Conservation (phyloP, 495 filamentous ascomycete species). For the Cetradonia linearis region DNA sequence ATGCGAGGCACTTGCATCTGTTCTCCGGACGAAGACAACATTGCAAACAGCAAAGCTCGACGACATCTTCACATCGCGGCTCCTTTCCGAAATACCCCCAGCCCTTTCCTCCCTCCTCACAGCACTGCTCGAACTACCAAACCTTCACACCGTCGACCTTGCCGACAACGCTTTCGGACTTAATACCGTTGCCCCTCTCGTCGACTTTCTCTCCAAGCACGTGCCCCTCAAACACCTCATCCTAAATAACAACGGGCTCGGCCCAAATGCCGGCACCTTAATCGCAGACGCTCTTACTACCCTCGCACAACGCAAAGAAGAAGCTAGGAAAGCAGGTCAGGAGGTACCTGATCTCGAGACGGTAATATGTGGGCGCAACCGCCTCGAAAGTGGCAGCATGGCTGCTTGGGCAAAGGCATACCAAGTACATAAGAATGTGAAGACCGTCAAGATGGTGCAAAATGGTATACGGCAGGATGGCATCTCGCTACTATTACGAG, state of each 20-base stretch:
- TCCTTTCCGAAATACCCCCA: conserved; percentile 86
- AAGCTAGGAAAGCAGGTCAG: conserved; percentile 52
- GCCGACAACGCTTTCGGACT: conserved; percentile 97
- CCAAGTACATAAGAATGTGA: conserved; percentile 63
- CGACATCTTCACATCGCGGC: conserved; percentile 93
- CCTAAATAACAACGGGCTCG: conserved; percentile 97
- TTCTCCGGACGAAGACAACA: conserved; percentile 68
- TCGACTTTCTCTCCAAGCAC: conserved; percentile 77
- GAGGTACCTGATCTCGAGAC: conserved; percentile 77
- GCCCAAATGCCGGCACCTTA: conserved; percentile 74
- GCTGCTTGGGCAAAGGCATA: conserved; percentile 83
- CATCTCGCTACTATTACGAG: conserved; percentile 61
- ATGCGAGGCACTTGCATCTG: conserved; percentile 67
- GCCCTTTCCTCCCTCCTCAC: conserved; percentile 78
- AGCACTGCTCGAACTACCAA: conserved; percentile 69
- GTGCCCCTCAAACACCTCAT: conserved; percentile 82
- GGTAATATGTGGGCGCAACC: conserved; percentile 88
- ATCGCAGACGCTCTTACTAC: conserved; percentile 68
- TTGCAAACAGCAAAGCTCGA: conserved; percentile 81
- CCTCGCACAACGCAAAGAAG: conserved; percentile 73
- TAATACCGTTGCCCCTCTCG: conserved; percentile 73
- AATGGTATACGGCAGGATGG: conserved; percentile 96
- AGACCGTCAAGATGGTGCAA: conserved; percentile 92
- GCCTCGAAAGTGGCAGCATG: conserved; percentile 93
- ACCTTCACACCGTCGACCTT: conserved; percentile 83